Percentiles rank a stretch among this genome's conserved stretches.
phyloP scores from a whole-genome alignment of 495 filamentous ascomycete species.

The Bathelium albidoporum region DNA sequence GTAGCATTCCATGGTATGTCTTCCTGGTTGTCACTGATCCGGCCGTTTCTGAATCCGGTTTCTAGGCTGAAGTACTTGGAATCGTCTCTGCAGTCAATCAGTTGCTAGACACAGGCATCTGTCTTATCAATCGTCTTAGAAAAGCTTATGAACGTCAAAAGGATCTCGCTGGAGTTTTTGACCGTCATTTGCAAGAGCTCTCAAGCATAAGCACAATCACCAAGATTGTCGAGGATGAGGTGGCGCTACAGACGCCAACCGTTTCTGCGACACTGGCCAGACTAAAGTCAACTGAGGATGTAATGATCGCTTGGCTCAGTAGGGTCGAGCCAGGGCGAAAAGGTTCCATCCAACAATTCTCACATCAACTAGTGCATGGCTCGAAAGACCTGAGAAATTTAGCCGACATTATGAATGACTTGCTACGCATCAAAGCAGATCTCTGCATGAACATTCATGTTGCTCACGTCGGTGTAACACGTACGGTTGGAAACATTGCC shows the following conservation, averaged over 20 bases:
- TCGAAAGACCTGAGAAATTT: slow-evolving; percentile 1
- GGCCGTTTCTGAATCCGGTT: not conserved
- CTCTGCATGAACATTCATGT: not conserved
- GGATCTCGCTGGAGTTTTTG: not conserved
- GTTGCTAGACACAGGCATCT: slow-evolving; percentile 2
- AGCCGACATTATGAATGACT: not conserved
- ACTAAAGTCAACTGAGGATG: not conserved
- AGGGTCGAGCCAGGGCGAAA: not conserved
- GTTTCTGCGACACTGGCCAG: not conserved
- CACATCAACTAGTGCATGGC: slow-evolving; percentile 6
- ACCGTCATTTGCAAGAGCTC: slow-evolving; percentile 3
- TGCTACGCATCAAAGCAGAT: not conserved
- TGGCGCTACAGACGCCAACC: slow-evolving; percentile 1
- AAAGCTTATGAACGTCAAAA: slow-evolving; percentile 7
- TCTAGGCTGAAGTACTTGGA: slow-evolving; percentile 7
- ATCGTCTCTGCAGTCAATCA: not conserved
- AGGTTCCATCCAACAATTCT: slow-evolving; percentile 4
- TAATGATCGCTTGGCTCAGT: not conserved
- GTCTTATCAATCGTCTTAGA: not conserved
- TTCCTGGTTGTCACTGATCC: not conserved
- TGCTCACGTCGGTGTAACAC: not conserved
- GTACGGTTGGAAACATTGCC: not conserved
- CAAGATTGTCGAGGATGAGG: not conserved
- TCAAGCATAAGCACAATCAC: not conserved
- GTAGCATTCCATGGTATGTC: not conserved